phyloP scores from a whole-genome alignment of 1,284 basidiomycete species.

The Gomphus bonarii region DNA sequence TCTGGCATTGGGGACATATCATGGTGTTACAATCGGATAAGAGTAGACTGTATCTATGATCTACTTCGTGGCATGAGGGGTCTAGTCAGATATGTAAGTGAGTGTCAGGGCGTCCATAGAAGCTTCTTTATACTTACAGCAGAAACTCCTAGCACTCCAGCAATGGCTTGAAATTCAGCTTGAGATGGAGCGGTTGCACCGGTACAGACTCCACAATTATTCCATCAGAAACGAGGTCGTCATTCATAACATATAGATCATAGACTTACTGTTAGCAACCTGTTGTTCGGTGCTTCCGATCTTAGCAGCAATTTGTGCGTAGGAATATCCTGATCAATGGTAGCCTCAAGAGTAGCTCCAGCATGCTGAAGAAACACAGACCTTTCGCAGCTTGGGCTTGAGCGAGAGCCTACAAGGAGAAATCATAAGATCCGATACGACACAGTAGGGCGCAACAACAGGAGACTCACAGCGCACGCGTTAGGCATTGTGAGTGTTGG shows the following conservation, averaged over 20 bases:
- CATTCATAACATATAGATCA: conserved; percentile 1
- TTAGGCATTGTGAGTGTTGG: conserved; percentile 26
- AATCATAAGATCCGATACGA: neutral
- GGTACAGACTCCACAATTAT: conserved; percentile 36
- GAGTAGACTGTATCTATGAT: neutral
- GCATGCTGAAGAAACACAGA: conserved; percentile 19
- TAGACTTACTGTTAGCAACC: conserved; percentile 39
- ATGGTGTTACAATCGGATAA: neutral
- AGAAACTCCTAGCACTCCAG: conserved; percentile 34
- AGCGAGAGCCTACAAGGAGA: conserved; percentile 30
- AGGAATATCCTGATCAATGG: conserved; percentile 31
- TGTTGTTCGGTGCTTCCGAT: conserved; percentile 33
- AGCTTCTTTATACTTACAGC: conserved; percentile 22
- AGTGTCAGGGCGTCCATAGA: neutral
- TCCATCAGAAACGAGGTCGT: neutral
- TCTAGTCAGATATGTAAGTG: neutral
- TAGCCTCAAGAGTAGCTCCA: neutral
- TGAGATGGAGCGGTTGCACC: conserved; percentile 35
- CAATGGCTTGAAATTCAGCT: conserved; percentile 43
- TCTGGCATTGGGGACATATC: neutral
- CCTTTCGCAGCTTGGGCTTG: conserved; percentile 41
- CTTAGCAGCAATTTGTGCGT: conserved; percentile 37
- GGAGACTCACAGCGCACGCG: conserved; percentile 31
- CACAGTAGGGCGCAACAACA: neutral
- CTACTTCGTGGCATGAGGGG: conserved; percentile 4